A percentile compares a stretch with the other conserved stretches of the same genome.
phyloP scores from a whole-genome alignment of 1,139 yeast species.

The Candida sp. region DNA sequence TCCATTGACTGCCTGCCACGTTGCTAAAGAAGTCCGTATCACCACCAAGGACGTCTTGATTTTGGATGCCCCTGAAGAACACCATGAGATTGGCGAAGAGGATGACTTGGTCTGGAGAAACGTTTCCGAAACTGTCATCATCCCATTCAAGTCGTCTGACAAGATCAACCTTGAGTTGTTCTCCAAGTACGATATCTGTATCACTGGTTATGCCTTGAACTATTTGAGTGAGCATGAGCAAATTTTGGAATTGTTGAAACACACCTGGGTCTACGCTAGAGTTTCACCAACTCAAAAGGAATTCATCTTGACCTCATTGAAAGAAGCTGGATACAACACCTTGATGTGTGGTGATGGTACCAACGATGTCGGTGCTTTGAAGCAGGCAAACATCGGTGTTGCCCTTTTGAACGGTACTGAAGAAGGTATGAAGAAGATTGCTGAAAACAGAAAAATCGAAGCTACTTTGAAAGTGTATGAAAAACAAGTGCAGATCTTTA shows the following conservation, averaged over 20 bases:
- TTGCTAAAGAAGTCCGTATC: slow-evolving; percentile 91
- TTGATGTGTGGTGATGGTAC: slow-evolving; percentile 99
- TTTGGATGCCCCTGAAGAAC: slow-evolving; percentile 83
- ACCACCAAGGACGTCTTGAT: slow-evolving; percentile 82
- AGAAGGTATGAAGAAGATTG: slow-evolving; percentile 89
- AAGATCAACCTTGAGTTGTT: slow-evolving; percentile 63
- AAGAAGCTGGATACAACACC: slow-evolving; percentile 90
- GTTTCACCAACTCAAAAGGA: slow-evolving; percentile 98
- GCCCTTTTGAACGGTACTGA: slow-evolving; percentile 97
- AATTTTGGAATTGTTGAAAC: slow-evolving; percentile 73
- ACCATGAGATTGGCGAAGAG: slow-evolving; percentile 53
- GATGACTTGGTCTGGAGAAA: slow-evolving; percentile 82
- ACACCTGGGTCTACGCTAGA: slow-evolving; percentile 98
- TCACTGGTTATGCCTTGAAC: slow-evolving; percentile 90
- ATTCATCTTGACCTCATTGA: slow-evolving; percentile 80
- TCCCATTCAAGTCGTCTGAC: slow-evolving; percentile 69
- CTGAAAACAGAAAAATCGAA: slow-evolving; percentile 77
- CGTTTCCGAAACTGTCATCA: slow-evolving; percentile 73
- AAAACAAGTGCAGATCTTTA: slow-evolving; percentile 81
- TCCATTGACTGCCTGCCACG: slow-evolving; percentile 98
- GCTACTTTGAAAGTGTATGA: slow-evolving; percentile 72
- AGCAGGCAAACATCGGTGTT: slow-evolving; percentile 98
- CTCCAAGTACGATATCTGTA: slow-evolving; percentile 80
- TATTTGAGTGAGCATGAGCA: slow-evolving; percentile 67
- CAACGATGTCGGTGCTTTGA: slow-evolving; percentile 98